These are phyloP conservation scores for Neonothopanus nambi DNA, from an alignment of 1,284 basidiomycete species.

Conservation along the genomic window DNA sequence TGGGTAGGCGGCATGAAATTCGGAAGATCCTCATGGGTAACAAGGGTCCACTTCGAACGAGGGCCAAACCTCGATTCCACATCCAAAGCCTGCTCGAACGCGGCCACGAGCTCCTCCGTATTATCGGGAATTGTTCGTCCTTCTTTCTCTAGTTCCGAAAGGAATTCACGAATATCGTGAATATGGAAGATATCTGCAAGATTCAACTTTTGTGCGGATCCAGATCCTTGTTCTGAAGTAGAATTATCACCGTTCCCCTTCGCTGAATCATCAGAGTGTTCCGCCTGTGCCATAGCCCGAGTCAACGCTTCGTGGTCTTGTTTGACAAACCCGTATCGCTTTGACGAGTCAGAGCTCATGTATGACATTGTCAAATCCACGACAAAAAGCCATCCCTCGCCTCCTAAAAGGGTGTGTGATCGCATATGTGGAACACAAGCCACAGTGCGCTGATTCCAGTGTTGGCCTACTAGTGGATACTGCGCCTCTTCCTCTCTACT, in stretches of 20 bases:
- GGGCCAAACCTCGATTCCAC: too few relatives aligned
- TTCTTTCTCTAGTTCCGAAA: background rate
- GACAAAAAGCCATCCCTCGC: background rate
- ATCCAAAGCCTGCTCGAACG: background rate
- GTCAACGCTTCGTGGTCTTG: background rate
- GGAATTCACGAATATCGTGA: background rate
- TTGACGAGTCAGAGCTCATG: background rate
- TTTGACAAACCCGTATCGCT: background rate
- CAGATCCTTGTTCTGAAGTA: background rate
- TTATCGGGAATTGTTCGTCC: background rate
- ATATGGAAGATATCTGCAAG: background rate
- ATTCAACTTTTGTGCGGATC: background rate
- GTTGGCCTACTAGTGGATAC: background rate
- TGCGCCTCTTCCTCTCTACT: background rate
- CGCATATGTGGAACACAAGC: background rate
- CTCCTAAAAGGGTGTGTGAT: background rate
- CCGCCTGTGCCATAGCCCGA: background rate
- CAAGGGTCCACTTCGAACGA: too few relatives aligned
- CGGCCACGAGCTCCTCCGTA: background rate
- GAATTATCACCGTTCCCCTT: background rate
- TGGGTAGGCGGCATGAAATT: too few relatives aligned
- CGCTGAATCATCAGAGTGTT: background rate
- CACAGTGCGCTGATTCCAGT: background rate
- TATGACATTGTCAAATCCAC: background rate
- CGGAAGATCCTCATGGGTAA: too few relatives aligned